These are phyloP conservation scores for Mucor ambiguus DNA, from an alignment of 371 early-diverging fungal genomes.

Conservation along the genomic window DNA sequence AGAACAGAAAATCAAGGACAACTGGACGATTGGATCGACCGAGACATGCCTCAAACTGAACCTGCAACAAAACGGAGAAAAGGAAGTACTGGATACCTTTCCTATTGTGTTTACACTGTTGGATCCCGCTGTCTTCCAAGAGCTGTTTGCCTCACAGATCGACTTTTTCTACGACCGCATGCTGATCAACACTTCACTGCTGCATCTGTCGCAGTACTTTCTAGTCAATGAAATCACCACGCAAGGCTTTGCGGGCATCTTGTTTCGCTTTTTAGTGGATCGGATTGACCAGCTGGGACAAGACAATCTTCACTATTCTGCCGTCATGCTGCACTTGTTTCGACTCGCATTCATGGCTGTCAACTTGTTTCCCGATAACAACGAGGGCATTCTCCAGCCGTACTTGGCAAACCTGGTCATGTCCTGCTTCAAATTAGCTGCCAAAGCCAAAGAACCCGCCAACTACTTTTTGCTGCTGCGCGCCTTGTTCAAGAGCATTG, in stretches of 20 bases:
- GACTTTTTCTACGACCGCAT: conserved; percentile 84
- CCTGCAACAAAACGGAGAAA: conserved; percentile 69
- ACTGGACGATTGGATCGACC: conserved; percentile 37
- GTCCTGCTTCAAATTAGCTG: conserved; percentile 82
- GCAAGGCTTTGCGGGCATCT: conserved; percentile 77
- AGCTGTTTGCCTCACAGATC: conserved; percentile 90
- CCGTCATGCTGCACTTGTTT: conserved; percentile 89
- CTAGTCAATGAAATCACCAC: conserved; percentile 80
- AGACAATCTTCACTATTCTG: conserved; percentile 73
- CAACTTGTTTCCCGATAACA: conserved; percentile 88
- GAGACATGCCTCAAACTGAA: conserved; percentile 45
- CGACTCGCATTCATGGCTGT: conserved; percentile 94
- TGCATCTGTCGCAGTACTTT: conserved; percentile 90
- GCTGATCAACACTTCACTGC: conserved; percentile 76
- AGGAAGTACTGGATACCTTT: conserved; percentile 92
- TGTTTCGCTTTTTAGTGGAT: conserved; percentile 80
- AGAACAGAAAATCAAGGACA: conserved; percentile 27
- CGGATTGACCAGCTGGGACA: conserved; percentile 85
- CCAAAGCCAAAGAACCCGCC: conserved; percentile 83
- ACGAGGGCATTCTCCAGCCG: conserved; percentile 90
- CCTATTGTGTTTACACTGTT: conserved; percentile 84
- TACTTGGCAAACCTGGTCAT: conserved; percentile 89
- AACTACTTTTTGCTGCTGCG: conserved; percentile 93
- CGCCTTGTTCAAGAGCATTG: conserved; percentile 87
- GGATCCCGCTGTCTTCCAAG: conserved; percentile 94